Evolutionary conservation across 192 early-diverging fungal genomes (phyloP).

Genomic region (Gryganskiella cystojenkinii): DNA sequence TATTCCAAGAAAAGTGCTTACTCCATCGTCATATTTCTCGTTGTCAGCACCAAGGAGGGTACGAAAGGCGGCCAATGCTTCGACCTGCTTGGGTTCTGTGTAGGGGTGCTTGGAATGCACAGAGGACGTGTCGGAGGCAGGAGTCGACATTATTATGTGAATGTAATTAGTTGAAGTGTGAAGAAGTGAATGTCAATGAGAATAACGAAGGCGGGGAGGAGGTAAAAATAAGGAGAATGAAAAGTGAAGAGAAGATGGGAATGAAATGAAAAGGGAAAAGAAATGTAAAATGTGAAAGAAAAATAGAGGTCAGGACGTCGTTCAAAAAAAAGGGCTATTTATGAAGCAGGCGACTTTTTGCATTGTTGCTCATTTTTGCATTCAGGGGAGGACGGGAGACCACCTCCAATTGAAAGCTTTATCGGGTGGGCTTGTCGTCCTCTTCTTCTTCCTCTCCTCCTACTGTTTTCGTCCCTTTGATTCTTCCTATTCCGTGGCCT

Average conservation of each 20-base stretch:
- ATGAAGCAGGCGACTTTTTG: too few relatives aligned
- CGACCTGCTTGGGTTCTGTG: conserved; percentile 47
- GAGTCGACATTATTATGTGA: conserved; percentile 4
- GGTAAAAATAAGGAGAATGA: not conserved
- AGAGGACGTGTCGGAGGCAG: conserved; percentile 14
- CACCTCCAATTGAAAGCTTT: too few relatives aligned
- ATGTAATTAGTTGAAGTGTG: not conserved
- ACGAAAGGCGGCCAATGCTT: conserved; percentile 40
- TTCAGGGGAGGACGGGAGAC: conserved; percentile 1
- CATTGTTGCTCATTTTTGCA: too few relatives aligned
- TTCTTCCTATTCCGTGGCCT: not conserved
- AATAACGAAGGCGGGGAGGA: not conserved
- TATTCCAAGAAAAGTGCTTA: too few relatives aligned
- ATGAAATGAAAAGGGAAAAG: not conserved
- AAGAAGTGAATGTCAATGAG: not conserved
- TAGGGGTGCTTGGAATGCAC: conserved; percentile 39
- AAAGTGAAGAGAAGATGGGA: too few relatives aligned
- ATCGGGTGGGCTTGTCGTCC: too few relatives aligned
- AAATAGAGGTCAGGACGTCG: not conserved
- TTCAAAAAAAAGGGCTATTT: not conserved
- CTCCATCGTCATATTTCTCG: conserved; percentile 49
- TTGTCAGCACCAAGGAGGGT: conserved; percentile 42
- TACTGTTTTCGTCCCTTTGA: too few relatives aligned
- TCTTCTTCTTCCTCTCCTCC: too few relatives aligned
- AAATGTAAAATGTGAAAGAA: not conserved